Conservation (phyloP, 257 asterid genomes). For the Linderniella brevidens region DNA sequence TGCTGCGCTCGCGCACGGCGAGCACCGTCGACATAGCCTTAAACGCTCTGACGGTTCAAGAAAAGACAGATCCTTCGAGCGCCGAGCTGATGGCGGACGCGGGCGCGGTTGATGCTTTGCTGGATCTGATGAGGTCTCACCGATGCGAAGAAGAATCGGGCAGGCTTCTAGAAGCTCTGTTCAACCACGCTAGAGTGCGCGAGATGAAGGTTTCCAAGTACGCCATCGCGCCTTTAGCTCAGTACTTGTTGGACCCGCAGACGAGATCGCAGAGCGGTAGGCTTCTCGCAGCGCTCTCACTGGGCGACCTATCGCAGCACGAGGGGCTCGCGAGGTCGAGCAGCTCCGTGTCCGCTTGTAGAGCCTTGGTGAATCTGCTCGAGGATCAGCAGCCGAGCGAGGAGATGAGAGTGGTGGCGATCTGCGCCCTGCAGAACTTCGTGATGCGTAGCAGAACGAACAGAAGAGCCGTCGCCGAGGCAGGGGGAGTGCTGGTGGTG, state of each 20-base stretch:
- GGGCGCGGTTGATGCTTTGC: conserved; percentile 88
- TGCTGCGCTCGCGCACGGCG: conserved; percentile 80
- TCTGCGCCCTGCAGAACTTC: conserved; percentile 91
- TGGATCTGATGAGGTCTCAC: conserved; percentile 82
- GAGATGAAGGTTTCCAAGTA: conserved; percentile 83
- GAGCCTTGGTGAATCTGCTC: conserved; percentile 89
- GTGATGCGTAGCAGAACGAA: conserved; percentile 93
- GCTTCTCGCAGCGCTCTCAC: conserved; percentile 86
- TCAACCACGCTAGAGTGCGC: conserved; percentile 83
- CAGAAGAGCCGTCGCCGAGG: conserved; percentile 98
- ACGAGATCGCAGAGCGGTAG: conserved; percentile 96
- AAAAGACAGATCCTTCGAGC: conserved; percentile 83
- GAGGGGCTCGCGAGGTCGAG: conserved; percentile 86
- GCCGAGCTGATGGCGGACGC: conserved; percentile 99
- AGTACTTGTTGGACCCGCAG: conserved; percentile 96
- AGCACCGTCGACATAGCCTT: conserved; percentile 73
- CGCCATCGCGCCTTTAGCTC: conserved; percentile 81
- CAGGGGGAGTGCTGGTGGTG: conserved; percentile 98
- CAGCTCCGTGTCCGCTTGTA: conserved; percentile 93
- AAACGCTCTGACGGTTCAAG: conserved; percentile 88
- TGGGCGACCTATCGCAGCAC: conserved; percentile 88
- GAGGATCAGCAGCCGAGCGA: conserved; percentile 99
- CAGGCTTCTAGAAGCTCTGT: conserved; percentile 70
- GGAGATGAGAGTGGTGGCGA: conserved; percentile 96
- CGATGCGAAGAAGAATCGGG: conserved; percentile 96